Conservation (phyloP, 106 monocot species). For the Gastrodia elata region DNA sequence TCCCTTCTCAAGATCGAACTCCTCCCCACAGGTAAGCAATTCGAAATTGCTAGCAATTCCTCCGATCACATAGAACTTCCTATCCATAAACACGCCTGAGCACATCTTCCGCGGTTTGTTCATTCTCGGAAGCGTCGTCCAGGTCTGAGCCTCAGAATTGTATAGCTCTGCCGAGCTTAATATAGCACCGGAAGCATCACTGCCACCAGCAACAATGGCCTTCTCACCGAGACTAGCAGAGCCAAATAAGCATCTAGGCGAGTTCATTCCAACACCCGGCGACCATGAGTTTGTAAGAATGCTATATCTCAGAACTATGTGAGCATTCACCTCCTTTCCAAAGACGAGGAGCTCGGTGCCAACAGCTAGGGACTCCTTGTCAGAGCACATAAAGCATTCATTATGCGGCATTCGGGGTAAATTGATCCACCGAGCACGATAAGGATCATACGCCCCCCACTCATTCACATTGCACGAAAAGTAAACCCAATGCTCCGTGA, state of each 20-base stretch:
- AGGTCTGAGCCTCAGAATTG: constrained; percentile 54
- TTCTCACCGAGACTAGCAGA: constrained; percentile 63
- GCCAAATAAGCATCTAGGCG: constrained; percentile 68
- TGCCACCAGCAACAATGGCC: constrained; percentile 66
- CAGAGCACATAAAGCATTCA: constrained; percentile 60
- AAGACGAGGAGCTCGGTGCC: constrained; percentile 73
- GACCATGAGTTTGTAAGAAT: constrained; percentile 73
- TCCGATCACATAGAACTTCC: constrained; percentile 77
- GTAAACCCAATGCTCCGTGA: constrained; percentile 63
- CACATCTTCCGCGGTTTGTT: constrained; percentile 70
- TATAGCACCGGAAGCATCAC: constrained; percentile 30
- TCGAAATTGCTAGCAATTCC: constrained; percentile 41
- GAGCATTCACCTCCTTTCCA: constrained; percentile 44
- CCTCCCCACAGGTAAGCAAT: constrained; percentile 63
- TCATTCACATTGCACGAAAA: constrained; percentile 66
- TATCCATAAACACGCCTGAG: constrained; percentile 79
- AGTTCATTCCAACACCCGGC: constrained; percentile 46
- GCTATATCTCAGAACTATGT: constrained; percentile 62
- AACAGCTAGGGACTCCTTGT: constrained; percentile 78
- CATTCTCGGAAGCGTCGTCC: constrained; percentile 63
- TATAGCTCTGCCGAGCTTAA: constrained; percentile 72
- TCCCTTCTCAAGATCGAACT: constrained; percentile 55
- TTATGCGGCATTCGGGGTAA: constrained; percentile 53
- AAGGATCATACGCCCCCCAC: constrained; percentile 66
- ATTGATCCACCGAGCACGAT: constrained; percentile 38